Base-by-base conservation (phyloP, 495 filamentous ascomycete genomes). In the Rhypophila decipiens region DNA sequence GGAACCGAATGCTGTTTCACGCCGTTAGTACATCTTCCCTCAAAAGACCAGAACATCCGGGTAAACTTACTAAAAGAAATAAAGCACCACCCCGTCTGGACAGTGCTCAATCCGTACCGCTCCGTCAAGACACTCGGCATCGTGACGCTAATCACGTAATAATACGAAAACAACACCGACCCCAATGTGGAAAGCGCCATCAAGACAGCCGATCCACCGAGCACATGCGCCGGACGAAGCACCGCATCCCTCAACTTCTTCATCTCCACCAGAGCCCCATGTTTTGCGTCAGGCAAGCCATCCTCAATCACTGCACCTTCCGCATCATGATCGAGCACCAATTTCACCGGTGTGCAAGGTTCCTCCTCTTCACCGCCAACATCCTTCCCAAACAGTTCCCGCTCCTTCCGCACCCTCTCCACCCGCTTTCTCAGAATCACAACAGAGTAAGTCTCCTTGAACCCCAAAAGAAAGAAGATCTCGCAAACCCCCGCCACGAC, bases 81-180 rank as follows among this genome's bases (percentile, higher is more conserved):
- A 47, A 77, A 75, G 2, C 73, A 65, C 1, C 61, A 53, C 1
- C 79, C 79, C 11, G 65, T 64, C 12, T 59, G 38, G 12, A 71
- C 65, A 1, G 76, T 68, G 5, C 68, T 59, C 19, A 80, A 64
- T 5, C 56, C 51, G 49, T 83, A 83, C 0, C 63, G 24, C 1
- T 68, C 57, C 41, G 68, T 47, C 20, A 81, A 48, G 23, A 80
- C 73, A 4, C 72, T 74, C 3, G 79, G 64, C 12, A 81, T 42
- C 5, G 76, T 77, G 7, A 72, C 76, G 21, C 67, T 63, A 51
- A 76, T 61, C 41, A 81, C 57, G 54, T 83, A 83, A 45, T 70
- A 79, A 39, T 68, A 78, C 2, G 65, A 60, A 49, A 79, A 81
- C 9, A 68, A 50, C 12, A 81, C 52, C 0, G 66, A 64, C 11